Evolutionary conservation across 164 flowering plant species (phyloP), one percentile per base, ranked within the genome.

Genomic region (Vitis rupestris): DNA sequence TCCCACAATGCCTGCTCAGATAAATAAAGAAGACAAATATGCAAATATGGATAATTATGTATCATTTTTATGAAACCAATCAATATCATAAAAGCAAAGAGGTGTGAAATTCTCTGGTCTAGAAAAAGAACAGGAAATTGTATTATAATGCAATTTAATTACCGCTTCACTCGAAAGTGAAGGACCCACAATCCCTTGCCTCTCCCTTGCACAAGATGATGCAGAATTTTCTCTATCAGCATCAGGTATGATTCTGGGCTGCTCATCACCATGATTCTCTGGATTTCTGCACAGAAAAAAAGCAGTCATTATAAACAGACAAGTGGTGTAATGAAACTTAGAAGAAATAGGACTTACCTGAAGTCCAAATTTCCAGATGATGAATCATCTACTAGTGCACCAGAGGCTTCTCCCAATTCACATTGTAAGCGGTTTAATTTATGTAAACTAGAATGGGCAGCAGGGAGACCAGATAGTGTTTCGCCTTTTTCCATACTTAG

Each of bases 141-240:
- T 23, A 0, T 9, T 1, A 55, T 66, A 50, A 10, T 30, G 51
- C 61, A 54, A 44, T 27, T 16, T 29, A 1, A 61, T 80, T 85
- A 88, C 92, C 96, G 83, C 65, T 62, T 72, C 86, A 76, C 73
- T 81, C 1, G 87, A 72, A 10, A 83, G 73, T 1, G 84, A 76
- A 73, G 23, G 23, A 19, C 23, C 23, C 23, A 1, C 23, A 19
- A 19, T 19, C 23, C 23, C 23, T 19, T 19, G 23, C 23, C 23
- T 19, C 23, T 19, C 23, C 23, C 23, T 19, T 19, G 77, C 68
- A 66, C 76, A 78, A 54, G 76, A 23, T 49, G 73, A 73, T 19
- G 78, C 69, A 67, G 85, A 69, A 78, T 76, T 82, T 53, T 80
- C 64, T 80, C 80, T 75, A 52, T 76, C 81, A 76, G 61, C 76